Evolutionary conservation across 2,329 filamentous ascomycete species (phyloP).

Genomic region (Claviceps lovelessii): DNA sequence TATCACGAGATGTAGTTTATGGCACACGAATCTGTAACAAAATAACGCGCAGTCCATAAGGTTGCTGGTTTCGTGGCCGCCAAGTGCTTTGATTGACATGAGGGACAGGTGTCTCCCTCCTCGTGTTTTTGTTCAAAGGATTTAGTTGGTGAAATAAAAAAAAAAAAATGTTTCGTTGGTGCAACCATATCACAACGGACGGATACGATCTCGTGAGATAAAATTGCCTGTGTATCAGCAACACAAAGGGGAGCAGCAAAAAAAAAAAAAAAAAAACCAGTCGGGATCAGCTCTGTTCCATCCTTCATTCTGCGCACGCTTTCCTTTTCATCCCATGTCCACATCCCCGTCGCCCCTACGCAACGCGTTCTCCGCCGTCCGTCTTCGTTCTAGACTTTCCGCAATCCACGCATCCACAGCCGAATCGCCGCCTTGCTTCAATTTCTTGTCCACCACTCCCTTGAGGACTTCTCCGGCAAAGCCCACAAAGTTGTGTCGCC

Average conservation of each 20-base stretch:
- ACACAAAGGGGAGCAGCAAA: not conserved
- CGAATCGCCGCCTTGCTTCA: constrained; percentile 47
- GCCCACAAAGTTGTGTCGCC: constrained; percentile 89
- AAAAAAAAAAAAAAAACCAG: not conserved
- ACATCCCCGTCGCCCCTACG: constrained; percentile 24
- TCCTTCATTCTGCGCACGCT: not conserved
- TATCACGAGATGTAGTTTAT: not conserved
- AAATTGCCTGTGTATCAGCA: not conserved
- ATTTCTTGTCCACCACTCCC: constrained; percentile 63
- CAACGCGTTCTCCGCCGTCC: constrained; percentile 22
- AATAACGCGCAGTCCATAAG: not conserved
- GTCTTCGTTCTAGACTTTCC: constrained; percentile 46
- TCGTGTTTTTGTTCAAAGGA: not conserved
- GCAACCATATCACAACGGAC: not conserved
- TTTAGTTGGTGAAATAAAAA: no score
- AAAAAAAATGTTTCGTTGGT: not conserved
- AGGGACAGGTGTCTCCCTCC: not conserved
- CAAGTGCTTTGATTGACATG: not conserved
- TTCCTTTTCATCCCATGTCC: constrained; percentile 22
- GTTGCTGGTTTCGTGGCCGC: not conserved
- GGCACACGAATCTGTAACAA: not conserved
- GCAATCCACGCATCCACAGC: constrained; percentile 62
- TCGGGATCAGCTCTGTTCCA: not conserved
- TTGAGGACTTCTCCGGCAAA: constrained; percentile 86
- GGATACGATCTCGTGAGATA: not conserved